Evolutionary conservation across 2,329 filamentous ascomycete genomes (phyloP), one percentile per base, ranked within the genome.

Genomic region (Penicillium freii): DNA sequence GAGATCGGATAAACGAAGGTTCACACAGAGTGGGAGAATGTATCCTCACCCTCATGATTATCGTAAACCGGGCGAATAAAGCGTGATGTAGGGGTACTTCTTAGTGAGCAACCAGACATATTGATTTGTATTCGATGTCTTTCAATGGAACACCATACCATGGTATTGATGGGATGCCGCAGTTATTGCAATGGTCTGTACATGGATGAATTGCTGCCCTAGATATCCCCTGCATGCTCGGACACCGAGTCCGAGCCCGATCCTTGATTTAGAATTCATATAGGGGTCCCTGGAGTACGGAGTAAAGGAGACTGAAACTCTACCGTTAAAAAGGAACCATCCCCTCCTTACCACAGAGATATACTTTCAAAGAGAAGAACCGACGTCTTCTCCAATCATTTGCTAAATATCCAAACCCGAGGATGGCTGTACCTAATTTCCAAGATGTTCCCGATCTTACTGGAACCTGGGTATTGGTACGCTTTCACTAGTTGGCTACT

Each of bases 161-260:
- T 47, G 13, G 4, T 17, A 33, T 31, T 13, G n/a, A 51, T 3
- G 5, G n/a, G 13, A 15, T 10, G 8, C n/a, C 17, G n/a, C 8
- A 21, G 48, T 5, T 4, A 25, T 34, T 23, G 8, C 15, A 15
- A n/a, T 34, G 7, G 17, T 10, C 29, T n/a, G 19, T 23, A 19
- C 10, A 33, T 8, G 46, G 31, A 43, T 51, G 15, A 5, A 31
- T 33, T n/a, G 8, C 10, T 40, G 13, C 21, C 9, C 23, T 39
- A 9, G n/a, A 23, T n/a, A 45, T 46, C 10, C 43, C 52, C 33
- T 55, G 54, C 21, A 45, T 38, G 9, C 33, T 48, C 58, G 40
- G 60, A 61, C 34, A 6, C 61, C 57, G 59, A 63, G 48, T 33
- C 61, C 61, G 59, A 63, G 21, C 54, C 62, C 61, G 61, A 60